Conservation (phyloP, 176 grass and related monocot genomes). For the Cymbopogon citratus region DNA sequence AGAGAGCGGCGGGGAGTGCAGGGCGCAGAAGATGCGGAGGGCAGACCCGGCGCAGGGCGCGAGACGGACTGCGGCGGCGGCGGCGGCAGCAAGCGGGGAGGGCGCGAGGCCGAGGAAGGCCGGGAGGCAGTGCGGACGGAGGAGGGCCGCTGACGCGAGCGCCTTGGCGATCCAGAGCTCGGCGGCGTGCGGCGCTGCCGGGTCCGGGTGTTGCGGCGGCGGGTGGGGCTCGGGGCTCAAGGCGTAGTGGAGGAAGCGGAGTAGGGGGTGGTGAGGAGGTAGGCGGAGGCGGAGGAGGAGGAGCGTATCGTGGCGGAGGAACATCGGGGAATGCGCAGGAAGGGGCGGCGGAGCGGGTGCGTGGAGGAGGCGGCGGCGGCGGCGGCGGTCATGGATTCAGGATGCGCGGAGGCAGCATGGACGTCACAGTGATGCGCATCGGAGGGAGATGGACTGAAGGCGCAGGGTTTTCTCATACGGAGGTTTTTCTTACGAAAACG, state of each 20-base stretch:
- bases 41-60: constrained; percentile 32
- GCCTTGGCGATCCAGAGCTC: constrained; percentile 90
- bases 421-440: neutral
- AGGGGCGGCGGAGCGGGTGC: neutral
- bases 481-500: neutral
- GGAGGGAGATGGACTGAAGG: neutral
- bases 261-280: constrained; percentile 25
- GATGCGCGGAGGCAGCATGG: neutral
- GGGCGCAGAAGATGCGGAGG: constrained; percentile 28
- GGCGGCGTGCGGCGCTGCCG: neutral
- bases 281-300: constrained; percentile 19
- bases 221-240: constrained; percentile 9
- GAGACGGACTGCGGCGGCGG: constrained; percentile 23
- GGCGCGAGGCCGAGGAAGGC: constrained; percentile 21
- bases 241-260: constrained; percentile 23
- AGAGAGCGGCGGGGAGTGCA: constrained; percentile 37
- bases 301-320: neutral
- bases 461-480: neutral
- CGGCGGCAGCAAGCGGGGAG: constrained; percentile 13
- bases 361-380: neutral
- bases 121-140: constrained; percentile 20
- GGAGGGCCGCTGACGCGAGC: constrained; percentile 1
- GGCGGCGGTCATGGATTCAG: constrained; percentile 32
- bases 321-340: constrained; percentile 20
- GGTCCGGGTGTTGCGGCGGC: constrained; percentile 5